Evolutionary conservation across 1,139 yeast genomes (phyloP), one percentile per base, ranked within the genome.

Genomic region (Keqinozyma sinolaborantium): DNA sequence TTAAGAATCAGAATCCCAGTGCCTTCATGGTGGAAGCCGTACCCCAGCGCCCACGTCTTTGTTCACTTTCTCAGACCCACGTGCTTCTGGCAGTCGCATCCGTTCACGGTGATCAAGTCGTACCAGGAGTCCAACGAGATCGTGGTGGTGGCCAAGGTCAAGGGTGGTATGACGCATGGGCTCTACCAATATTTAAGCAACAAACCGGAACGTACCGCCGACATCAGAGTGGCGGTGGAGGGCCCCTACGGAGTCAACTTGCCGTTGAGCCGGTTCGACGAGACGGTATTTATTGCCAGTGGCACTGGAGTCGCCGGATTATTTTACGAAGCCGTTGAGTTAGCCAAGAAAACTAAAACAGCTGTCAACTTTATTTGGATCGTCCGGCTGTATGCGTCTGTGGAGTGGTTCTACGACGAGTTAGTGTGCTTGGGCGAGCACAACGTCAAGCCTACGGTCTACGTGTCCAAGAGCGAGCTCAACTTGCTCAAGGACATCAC

Each of bases 1-100:
- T 53, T 71, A 16, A 61, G 61, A 41, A 58, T 71, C 2, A 45
- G 50, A 3, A 54, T 70, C 3, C 69, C 72, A 2, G 64, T 55
- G 28, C 72, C 74, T 11, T 45, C 40, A 2, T 50, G 56, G 36
- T 72, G 75, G 75, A 48, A 53, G 13, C 45, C 69, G 1, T 45
- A 55, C 27, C 73, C 77, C 6, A 79, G 79, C 24, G 72, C 75
- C 1, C 77, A 73, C 47, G 78, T 74, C 0, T 75, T 67, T 35
- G 54, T 75, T 24, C 64, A 70, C 40, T 73, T 75, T 46, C 33
- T 70, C 24, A 51, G 53, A 28, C 58, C 58, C 4, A 34, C 49
- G 12, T 55, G 55, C 35, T 66, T 65, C 42, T 66, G 68, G 68
- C 73, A 66, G 40, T 62, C 70, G 2, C 73, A 66, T 43, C 72